These are phyloP conservation scores for Hypomyces rosellus DNA, from an alignment of 2,329 filamentous ascomycete genomes.

Conservation along the genomic window DNA sequence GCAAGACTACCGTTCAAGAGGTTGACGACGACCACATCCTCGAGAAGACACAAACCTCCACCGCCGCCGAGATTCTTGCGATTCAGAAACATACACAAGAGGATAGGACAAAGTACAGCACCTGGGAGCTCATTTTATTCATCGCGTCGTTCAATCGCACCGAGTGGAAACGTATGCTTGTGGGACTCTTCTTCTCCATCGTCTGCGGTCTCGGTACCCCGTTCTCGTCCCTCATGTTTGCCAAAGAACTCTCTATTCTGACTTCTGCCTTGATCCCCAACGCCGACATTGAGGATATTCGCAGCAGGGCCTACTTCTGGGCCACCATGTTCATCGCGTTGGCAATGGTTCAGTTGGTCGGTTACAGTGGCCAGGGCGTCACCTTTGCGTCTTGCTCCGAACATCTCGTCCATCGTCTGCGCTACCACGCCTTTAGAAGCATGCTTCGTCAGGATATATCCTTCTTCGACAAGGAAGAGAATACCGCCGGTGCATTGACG, in stretches of 20 bases:
- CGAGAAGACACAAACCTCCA: conserved; percentile 49
- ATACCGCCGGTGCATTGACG: conserved; percentile 28
- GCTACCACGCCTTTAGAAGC: conserved; percentile 32
- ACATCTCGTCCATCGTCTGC: conserved; percentile 72
- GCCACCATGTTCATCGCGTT: conserved; percentile 83
- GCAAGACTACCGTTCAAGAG: conserved; percentile 24
- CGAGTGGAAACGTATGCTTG: neutral
- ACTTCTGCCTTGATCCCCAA: conserved; percentile 27
- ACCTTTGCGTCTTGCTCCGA: conserved; percentile 76
- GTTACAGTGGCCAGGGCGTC: conserved; percentile 61
- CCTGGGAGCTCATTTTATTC: conserved; percentile 66
- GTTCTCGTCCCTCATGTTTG: neutral
- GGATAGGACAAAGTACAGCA: conserved; percentile 21
- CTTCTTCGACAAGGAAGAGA: conserved; percentile 29
- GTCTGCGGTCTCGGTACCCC: neutral
- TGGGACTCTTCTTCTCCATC: neutral
- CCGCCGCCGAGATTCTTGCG: conserved; percentile 52
- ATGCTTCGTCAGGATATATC: conserved; percentile 35
- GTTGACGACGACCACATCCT: conserved; percentile 59
- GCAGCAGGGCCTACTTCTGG: conserved; percentile 77
- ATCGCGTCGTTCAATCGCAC: neutral
- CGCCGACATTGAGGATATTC: conserved; percentile 51
- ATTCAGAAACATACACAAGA: conserved; percentile 43
- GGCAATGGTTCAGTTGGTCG: conserved; percentile 63
- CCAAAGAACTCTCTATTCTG: conserved; percentile 20